Evolutionary conservation across 352 stramenopile genomes (phyloP).

Genomic region (Thalassiosira livingstoniorum): DNA sequence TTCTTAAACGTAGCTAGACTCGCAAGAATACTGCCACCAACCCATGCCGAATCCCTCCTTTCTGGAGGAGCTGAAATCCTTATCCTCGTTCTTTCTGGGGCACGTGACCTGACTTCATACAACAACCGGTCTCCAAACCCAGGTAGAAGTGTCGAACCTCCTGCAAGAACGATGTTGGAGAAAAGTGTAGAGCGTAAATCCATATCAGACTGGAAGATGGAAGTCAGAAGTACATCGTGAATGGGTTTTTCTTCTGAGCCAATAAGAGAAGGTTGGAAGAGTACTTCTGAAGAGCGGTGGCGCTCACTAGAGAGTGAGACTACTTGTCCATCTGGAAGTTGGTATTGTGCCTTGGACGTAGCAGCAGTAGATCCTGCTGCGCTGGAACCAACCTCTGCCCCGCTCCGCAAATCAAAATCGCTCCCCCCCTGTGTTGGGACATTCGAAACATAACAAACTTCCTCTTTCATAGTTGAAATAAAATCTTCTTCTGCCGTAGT

Average conservation of each 20-base stretch:
- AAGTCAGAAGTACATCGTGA: slow-evolving; percentile 97
- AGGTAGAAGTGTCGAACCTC: slow-evolving; percentile 94
- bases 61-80: slow-evolving; percentile 96
- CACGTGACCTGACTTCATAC: slow-evolving; percentile 92
- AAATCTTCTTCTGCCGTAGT: slow-evolving; percentile 89
- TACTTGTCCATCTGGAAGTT: slow-evolving; percentile 96
- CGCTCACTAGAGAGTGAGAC: slow-evolving; percentile 92
- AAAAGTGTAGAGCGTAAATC: slow-evolving; percentile 96
- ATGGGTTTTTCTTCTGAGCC: slow-evolving; percentile 95
- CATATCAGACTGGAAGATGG: slow-evolving; percentile 94
- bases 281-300: slow-evolving; percentile 94
- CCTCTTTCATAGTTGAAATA: slow-evolving; percentile 95
- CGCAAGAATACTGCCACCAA: slow-evolving; percentile 98
- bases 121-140: slow-evolving; percentile 95
- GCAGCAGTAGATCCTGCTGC: not conserved
- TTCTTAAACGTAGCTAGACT: slow-evolving; percentile 98
- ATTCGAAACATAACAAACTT: slow-evolving; percentile 92
- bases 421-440: slow-evolving; percentile 87
- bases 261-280: slow-evolving; percentile 97
- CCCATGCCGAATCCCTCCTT: slow-evolving; percentile 95
- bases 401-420: slow-evolving; percentile 37
- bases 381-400: slow-evolving; percentile 8
- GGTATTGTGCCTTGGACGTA: slow-evolving; percentile 73
- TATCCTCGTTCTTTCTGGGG: slow-evolving; percentile 87
- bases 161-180: slow-evolving; percentile 95